Evolutionary conservation across 371 early-diverging fungal species (phyloP).

Genomic region (Funneliformis caledonium): DNA sequence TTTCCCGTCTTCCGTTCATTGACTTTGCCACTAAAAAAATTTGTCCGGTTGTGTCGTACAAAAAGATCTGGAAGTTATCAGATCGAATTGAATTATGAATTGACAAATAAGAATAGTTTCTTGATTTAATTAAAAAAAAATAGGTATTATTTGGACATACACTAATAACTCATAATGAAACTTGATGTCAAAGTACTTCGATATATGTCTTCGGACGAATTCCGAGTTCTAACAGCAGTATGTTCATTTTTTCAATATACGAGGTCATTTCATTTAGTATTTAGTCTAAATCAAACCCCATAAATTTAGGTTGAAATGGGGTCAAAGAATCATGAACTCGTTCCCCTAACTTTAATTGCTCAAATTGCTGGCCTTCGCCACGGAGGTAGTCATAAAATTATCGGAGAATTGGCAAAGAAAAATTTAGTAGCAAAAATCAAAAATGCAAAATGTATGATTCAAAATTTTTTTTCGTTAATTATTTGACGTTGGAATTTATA

Average conservation of each 20-base stretch:
- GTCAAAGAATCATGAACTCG: constrained; percentile 96
- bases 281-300: neutral
- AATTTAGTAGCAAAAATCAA: constrained; percentile 89
- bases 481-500: neutral
- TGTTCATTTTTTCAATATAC: constrained; percentile 32
- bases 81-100: too few species aligned
- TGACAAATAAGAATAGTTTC: too few species aligned
- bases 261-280: neutral
- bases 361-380: constrained; percentile 87
- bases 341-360: constrained; percentile 87
- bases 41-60: too few species aligned
- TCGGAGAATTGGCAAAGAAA: constrained; percentile 84
- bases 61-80: too few species aligned
- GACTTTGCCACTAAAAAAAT: too few species aligned
- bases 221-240: constrained; percentile 95
- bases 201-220: constrained; percentile 92
- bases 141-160: too few species aligned
- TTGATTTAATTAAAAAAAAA: too few species aligned
- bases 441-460: constrained; percentile 76
- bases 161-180: constrained; percentile 69
- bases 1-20: too few species aligned
- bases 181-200: constrained; percentile 92
- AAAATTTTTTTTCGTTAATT: neutral
- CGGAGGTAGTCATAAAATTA: constrained; percentile 84
- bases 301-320: constrained; percentile 87